phyloP scores from a whole-genome alignment of 768 basidiomycete genomes.

The Dacryopinax spathularia region DNA sequence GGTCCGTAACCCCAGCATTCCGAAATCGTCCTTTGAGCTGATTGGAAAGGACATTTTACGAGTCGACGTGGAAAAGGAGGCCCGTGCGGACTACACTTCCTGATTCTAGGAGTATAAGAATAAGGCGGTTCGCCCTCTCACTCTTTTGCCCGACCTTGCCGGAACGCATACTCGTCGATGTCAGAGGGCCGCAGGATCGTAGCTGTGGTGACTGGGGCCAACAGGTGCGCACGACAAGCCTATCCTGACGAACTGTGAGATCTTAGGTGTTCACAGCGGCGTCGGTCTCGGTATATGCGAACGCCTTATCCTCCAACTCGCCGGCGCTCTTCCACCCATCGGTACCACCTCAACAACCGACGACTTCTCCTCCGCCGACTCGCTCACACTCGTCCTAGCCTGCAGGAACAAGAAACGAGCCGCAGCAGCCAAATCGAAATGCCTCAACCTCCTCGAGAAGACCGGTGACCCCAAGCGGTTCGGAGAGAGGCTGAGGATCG shows the following conservation, averaged over 20 bases:
- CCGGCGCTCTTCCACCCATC: conserved; percentile 37
- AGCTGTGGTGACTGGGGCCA: conserved; percentile 57
- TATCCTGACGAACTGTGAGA: conserved; percentile 5
- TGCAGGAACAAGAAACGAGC: conserved; percentile 57
- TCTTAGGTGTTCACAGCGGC: conserved; percentile 36
- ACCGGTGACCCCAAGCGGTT: conserved; percentile 45
- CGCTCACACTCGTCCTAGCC: conserved; percentile 64
- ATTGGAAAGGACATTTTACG: too few relatives aligned
- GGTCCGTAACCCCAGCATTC: too few relatives aligned
- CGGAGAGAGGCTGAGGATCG: conserved; percentile 42
- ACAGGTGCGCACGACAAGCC: conserved; percentile 34
- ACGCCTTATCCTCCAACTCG: conserved; percentile 56
- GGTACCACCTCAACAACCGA: conserved; percentile 27
- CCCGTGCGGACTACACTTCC: too few relatives aligned
- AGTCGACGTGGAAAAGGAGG: too few relatives aligned
- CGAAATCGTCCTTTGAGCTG: too few relatives aligned
- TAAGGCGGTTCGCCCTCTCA: too few relatives aligned
- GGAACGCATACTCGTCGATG: neutral
- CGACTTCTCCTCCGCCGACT: conserved; percentile 32
- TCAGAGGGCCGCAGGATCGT: conserved; percentile 26
- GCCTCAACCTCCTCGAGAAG: conserved; percentile 41
- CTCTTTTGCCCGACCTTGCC: neutral
- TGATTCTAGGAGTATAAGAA: too few relatives aligned
- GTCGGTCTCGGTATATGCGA: conserved; percentile 74
- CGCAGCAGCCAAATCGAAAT: conserved; percentile 41